Evolutionary conservation across 768 basidiomycete genomes (phyloP), one percentile per base, ranked within the genome.

Genomic region (Amanita jacksonii): DNA sequence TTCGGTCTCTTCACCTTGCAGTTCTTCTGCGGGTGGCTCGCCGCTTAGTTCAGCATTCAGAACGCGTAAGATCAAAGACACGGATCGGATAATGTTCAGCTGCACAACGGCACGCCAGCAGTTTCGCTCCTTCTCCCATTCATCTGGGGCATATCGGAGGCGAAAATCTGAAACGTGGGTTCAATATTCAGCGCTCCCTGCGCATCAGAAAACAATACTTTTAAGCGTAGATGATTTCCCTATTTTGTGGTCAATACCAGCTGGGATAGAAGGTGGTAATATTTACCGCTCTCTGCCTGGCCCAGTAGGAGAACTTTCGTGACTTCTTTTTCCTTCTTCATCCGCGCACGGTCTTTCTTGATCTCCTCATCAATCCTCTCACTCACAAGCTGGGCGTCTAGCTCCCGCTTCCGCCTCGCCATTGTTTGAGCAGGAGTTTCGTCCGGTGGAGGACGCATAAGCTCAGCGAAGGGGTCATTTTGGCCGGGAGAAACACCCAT

Each of bases 61-160:
- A 43, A 76, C 69, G 41, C 74, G 71, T 47, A 85, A 72, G 47
- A 89, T 78, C 48, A 66, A 65, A 34, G 76, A 79, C 51, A 86
- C 72, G 31, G 80, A 79, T 40, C 75, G 79, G 28, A 88, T 76
- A 51, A 89, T 71, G 59, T 89, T 89, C 43, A 89, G 77, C 49
- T 85, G 85, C 9, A 89, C 74, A 45, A 88, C 80, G 0, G 78
- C 68, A 16, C 81, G 75, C 86, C 86, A 89, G 34, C 81, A 78
- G 15, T 70, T 63, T 18, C 84, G 79, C 54, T 89, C 85, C 37
- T 66, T 64, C 41, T 68, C 67, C 81, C 82, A 86, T 47, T 76
- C 76, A 1, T 69, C 65, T 22, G 62, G 65, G 5, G 79, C 74
- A 57, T 77, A 85, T 31, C 71, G 70, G 68, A 86, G 76, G 46